phyloP scores from a whole-genome alignment of 441 rosid genomes.

The Populus trichocarpa region DNA sequence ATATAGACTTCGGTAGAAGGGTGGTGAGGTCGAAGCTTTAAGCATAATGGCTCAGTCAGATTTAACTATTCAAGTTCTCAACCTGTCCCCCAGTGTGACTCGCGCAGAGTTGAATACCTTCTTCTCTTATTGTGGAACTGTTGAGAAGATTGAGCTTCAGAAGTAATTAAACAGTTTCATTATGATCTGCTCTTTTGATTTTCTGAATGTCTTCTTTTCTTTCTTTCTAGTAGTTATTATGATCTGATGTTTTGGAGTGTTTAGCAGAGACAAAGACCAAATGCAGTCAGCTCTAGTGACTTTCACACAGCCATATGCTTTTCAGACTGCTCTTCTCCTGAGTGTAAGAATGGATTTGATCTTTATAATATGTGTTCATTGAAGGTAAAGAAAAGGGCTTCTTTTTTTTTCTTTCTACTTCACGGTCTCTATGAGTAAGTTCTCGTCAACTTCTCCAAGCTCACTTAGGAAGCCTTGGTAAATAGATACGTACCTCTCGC shows the following conservation, averaged over 20 bases:
- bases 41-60: conserved; percentile 13
- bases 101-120: conserved; percentile 21
- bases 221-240: not conserved
- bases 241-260: not conserved
- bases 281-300: conserved; percentile 30
- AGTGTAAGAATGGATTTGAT: conserved; percentile 21
- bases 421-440: no score
- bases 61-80: conserved; percentile 31
- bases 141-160: conserved; percentile 28
- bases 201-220: not conserved
- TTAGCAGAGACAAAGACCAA: conserved; percentile 17
- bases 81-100: conserved; percentile 24
- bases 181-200: not conserved
- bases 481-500: no score
- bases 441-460: no score
- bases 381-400: not conserved
- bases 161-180: conserved; percentile 11
- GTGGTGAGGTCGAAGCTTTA: not conserved
- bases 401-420: no score
- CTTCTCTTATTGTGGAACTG: conserved; percentile 42
- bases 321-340: conserved; percentile 39
- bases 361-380: not conserved
- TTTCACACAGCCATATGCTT: conserved; percentile 36
- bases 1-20: not conserved
- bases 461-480: no score